phyloP scores from a whole-genome alignment of 2,329 filamentous ascomycete species.

The Fusarium albosuccineum region DNA sequence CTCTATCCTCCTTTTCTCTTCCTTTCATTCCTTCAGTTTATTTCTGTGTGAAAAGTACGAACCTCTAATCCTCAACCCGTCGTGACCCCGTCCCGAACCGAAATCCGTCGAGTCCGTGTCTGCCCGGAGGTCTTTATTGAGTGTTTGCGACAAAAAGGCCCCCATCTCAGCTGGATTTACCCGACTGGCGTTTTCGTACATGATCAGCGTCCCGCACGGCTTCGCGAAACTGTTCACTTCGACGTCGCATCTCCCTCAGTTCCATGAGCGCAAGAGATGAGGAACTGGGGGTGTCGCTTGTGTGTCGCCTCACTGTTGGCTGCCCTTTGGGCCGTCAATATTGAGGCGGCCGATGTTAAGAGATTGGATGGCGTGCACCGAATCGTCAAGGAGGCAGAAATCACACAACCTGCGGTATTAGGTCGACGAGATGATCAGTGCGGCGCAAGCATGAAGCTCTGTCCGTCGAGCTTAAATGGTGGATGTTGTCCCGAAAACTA shows the following conservation, averaged over 20 bases:
- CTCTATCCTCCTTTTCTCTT: slow-evolving; percentile 23
- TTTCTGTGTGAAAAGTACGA: slow-evolving; percentile 10
- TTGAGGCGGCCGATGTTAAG: slow-evolving; percentile 46
- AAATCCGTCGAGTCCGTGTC: slow-evolving; percentile 13
- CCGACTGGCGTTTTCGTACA: slow-evolving; percentile 19
- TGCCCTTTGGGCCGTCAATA: slow-evolving; percentile 36
- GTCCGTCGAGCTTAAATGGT: slow-evolving; percentile 56
- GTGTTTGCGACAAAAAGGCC: slow-evolving; percentile 15
- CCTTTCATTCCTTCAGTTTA: slow-evolving; percentile 11
- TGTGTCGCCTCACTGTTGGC: slow-evolving; percentile 35
- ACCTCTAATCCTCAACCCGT: slow-evolving; percentile 3
- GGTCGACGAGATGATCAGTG: slow-evolving; percentile 42
- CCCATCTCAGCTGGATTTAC: slow-evolving; percentile 18
- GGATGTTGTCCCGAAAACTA: slow-evolving; percentile 64
- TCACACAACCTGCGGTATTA: slow-evolving; percentile 39
- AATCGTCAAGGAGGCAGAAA: slow-evolving; percentile 46
- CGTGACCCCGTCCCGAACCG: slow-evolving; percentile 20
- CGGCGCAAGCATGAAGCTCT: slow-evolving; percentile 48
- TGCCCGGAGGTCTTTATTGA: slow-evolving; percentile 6
- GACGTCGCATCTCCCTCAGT: slow-evolving; percentile 29
- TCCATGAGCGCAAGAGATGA: slow-evolving; percentile 39
- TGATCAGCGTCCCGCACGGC: slow-evolving; percentile 27
- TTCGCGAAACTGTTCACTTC: slow-evolving; percentile 18
- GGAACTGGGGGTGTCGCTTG: slow-evolving; percentile 39
- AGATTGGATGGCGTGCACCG: slow-evolving; percentile 50